phyloP scores from a whole-genome alignment of 2,329 filamentous ascomycete genomes.

The Helotiales sp. region DNA sequence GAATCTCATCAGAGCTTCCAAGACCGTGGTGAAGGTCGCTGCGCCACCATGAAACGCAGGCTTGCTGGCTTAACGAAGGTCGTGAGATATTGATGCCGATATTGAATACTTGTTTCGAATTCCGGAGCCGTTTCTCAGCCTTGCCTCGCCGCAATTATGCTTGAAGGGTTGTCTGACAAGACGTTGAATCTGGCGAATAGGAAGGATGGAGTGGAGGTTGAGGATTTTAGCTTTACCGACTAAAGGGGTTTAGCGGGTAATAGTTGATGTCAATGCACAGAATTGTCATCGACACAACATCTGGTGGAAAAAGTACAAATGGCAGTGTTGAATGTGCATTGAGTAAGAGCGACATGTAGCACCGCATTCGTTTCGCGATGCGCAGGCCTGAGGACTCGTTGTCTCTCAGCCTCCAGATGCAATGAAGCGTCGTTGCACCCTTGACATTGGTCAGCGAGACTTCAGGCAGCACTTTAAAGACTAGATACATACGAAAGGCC shows the following conservation, averaged over 20 bases:
- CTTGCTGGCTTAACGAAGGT: neutral
- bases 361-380: neutral
- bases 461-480: neutral
- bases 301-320: too few species aligned
- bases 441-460: neutral
- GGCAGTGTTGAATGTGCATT: too few species aligned
- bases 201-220: neutral
- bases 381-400: neutral
- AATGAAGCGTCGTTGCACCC: neutral
- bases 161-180: neutral
- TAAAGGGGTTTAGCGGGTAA: neutral
- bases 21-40: neutral
- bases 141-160: neutral
- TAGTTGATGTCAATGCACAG: neutral
- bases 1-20: neutral
- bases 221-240: neutral
- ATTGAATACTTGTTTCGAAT: neutral
- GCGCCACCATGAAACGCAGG: constrained; percentile 6
- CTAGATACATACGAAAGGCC: neutral
- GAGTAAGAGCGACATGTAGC: too few species aligned
- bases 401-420: neutral
- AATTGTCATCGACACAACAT: neutral
- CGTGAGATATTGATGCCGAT: constrained; percentile 1
- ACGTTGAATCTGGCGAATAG: neutral
- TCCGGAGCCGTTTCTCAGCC: neutral